Evolutionary conservation across 306 rosid species (phyloP).

Genomic region (Urtica urens): DNA sequence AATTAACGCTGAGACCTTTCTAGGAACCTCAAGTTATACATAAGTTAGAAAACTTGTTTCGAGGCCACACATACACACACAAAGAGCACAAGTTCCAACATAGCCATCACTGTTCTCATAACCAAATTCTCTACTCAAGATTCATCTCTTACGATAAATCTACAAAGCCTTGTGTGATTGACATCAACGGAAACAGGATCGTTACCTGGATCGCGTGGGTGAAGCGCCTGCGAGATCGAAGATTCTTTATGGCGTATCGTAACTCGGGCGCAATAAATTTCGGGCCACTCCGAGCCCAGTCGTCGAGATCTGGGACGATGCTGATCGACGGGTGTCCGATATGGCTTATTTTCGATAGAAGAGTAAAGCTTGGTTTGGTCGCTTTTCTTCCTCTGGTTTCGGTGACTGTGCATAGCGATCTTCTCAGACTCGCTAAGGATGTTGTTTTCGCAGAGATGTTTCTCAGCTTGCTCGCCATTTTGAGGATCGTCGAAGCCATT

Average conservation of each 20-base stretch:
- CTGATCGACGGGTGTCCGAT: slow-evolving; percentile 46
- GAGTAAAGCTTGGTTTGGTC: slow-evolving; percentile 18
- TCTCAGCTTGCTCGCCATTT: slow-evolving; percentile 13
- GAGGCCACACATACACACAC: no score
- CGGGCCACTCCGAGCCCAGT: slow-evolving; percentile 40
- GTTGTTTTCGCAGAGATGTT: slow-evolving; percentile 11
- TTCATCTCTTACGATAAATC: not conserved
- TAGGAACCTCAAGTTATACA: no score
- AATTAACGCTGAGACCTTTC: no score
- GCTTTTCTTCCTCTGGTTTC: not conserved
- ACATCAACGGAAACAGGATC: not conserved
- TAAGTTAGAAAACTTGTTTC: no score
- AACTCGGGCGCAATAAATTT: slow-evolving; percentile 16
- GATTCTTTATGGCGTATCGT: slow-evolving; percentile 27
- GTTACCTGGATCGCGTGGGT: slow-evolving; percentile 52
- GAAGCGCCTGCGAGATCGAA: slow-evolving; percentile 37
- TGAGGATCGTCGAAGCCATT: slow-evolving; percentile 17
- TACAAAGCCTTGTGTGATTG: not conserved
- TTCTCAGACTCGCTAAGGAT: not conserved
- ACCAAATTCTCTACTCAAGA: not conserved
- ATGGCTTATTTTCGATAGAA: slow-evolving; percentile 46
- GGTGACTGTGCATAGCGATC: slow-evolving; percentile 18
- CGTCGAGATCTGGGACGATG: slow-evolving; percentile 42
- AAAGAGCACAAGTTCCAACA: not conserved
- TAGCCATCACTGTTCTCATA: not conserved